Base-by-base conservation (phyloP, 2,329 filamentous ascomycete species). In the Colletotrichum graminicola region DNA sequence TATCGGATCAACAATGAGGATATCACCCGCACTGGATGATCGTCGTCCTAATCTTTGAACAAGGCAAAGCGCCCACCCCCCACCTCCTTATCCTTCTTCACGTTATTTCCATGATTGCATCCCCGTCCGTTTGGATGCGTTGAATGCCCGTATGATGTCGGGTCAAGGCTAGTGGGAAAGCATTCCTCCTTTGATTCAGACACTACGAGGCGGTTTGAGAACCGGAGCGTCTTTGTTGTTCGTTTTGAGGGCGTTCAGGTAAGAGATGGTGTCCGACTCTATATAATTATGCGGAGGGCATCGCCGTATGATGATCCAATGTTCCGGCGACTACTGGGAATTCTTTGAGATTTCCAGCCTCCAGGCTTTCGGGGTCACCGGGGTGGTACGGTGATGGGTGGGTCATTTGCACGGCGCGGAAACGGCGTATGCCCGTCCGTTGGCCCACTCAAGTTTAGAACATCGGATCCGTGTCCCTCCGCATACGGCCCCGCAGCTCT, bases 371-470 rank as follows among this genome's bases (percentile, higher is more conserved):
- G 34, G 3, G 12, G 1, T 8, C 12, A 10, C 12, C 34, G 54
- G n/a, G 6, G 14, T 12, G 21, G 54, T 2, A 3, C 54, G 54
- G 54, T 11, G n/a, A 39, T 26, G 41, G 18, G 16, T 41, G 54
- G 54, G 34, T 7, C n/a, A 5, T 3, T 10, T 2, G 0, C 7
- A 10, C 34, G 34, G 54, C n/a, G 5, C 14, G 14, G 52, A 16
- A 7, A 7, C 16, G 34, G 54, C 34, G 12, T 11, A 26, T 3
- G 3, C 6, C 1, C 6, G 10, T 26, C 21, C 3, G 5, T 3
- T 1, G 11, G 2, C 3, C 54, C 54, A 56, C 12, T 16, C 2
- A 0, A 5, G 3, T 1, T 16, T 4, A 2, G 8, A 1, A 1
- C 0, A 18, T 5, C 34, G 54, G 54, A 26, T 18, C 6, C 34